Base-by-base conservation (phyloP, 805 yeast genomes). In the Lipomyces anomalus region DNA sequence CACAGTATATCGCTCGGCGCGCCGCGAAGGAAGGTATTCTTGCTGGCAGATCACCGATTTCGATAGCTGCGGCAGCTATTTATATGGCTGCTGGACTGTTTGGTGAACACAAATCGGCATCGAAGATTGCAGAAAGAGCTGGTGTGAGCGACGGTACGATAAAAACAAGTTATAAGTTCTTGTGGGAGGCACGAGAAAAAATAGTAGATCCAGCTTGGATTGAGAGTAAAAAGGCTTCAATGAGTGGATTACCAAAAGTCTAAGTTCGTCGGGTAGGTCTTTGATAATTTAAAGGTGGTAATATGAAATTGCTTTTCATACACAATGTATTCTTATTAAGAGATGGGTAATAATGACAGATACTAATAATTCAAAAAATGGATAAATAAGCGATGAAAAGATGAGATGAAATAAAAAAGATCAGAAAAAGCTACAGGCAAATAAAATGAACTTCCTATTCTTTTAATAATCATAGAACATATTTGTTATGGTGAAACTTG, bases 141-240 rank as follows among this genome's bases (percentile, higher is more conserved):
- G 97, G 96, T 57, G 97, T 92, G 17, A 84, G 95, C 59, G 98
- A 92, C 62, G 97, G 97, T 56, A 92, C 98, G 1, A 89, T 92
- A 58, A 87, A 92, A 65, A 85, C 96, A 1, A 81, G 92, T 36
- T 92, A 87, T 63, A 84, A 84, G 63, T 80, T 81, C 35, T 70
- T 92, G 66, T 82, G 76, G 61, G 88, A 84, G 51, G 86, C 83
- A 50, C 77, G 76, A 57, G 80, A 78, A 26, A 72, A 74, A 56
- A 73, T 88, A 38, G 74, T 88, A n/a, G 90, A 85, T 59, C 84
- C 83, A 21, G 68, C 70, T 47, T 84, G 95, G 95, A 62, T 81
- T 34, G 79, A 76, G 48, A 67, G 74, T n/a, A 86, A 85, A 5
- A 79, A 74, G 61, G 78, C 80, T 18, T 72, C 74, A 42, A 55